Evolutionary conservation across 257 asterid species (phyloP).

Genomic region (Solanum etuberosum): DNA sequence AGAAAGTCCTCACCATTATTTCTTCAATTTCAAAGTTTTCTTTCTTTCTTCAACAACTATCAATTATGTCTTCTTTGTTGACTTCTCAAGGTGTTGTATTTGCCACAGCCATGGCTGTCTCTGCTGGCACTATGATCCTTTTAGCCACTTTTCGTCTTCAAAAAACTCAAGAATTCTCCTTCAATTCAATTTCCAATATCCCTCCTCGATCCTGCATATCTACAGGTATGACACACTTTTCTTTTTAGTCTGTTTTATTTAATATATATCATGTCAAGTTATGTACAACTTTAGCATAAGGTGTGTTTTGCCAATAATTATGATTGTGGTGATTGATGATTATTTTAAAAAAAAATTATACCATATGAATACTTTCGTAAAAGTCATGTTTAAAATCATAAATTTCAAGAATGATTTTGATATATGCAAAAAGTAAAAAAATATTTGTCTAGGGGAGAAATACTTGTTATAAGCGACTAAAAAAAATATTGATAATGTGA

Average conservation of each 20-base stretch:
- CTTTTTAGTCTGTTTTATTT: background rate
- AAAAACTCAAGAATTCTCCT: constrained; percentile 20
- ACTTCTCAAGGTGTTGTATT: constrained; percentile 55
- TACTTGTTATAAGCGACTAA: background rate
- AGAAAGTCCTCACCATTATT: background rate
- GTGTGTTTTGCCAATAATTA: background rate
- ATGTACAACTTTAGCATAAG: background rate
- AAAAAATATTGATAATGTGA: background rate
- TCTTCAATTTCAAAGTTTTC: background rate
- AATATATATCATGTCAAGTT: background rate
- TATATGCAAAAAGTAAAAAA: background rate
- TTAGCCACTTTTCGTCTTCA: constrained; percentile 51
- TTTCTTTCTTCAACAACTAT: background rate
- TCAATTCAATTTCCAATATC: constrained; percentile 7
- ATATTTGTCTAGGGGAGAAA: no score
- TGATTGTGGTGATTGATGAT: background rate
- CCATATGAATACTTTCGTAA: no score
- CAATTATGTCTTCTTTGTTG: constrained; percentile 21
- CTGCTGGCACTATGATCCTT: constrained; percentile 62
- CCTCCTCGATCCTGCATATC: constrained; percentile 37
- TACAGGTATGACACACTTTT: constrained; percentile 16
- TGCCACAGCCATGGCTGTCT: constrained; percentile 88
- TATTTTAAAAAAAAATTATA: no score
- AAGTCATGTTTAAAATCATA: background rate
- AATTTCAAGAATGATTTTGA: background rate